phyloP scores from a whole-genome alignment of 352 stramenopile species.

The Globisporangium ultimum region DNA sequence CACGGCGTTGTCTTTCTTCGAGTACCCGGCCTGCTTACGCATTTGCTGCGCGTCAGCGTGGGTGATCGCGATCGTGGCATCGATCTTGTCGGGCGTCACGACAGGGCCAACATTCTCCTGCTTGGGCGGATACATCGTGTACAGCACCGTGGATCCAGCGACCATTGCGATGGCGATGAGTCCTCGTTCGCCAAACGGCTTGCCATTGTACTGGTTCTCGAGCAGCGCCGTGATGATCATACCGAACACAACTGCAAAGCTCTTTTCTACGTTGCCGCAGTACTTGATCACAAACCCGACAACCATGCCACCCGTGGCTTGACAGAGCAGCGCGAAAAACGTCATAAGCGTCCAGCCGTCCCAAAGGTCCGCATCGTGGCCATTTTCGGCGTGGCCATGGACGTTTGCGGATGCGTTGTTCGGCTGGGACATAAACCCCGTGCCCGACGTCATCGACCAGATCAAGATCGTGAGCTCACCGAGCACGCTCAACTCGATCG shows the following conservation, averaged over 20 bases:
- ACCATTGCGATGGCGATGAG: conserved; percentile 62
- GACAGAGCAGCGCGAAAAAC: conserved; percentile 62
- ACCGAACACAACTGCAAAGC: conserved; percentile 74
- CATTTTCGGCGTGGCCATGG: conserved; percentile 10
- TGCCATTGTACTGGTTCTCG: conserved; percentile 67
- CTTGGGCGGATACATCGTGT: conserved; percentile 64
- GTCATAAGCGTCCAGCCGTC: conserved; percentile 67
- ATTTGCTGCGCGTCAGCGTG: neutral
- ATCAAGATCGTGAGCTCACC: conserved; percentile 55
- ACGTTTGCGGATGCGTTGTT: conserved; percentile 11
- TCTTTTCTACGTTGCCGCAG: conserved; percentile 84
- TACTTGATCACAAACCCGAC: conserved; percentile 86
- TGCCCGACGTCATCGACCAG: conserved; percentile 35
- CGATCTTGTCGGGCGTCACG: conserved; percentile 12
- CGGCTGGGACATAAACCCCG: conserved; percentile 14
- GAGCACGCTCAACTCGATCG: conserved; percentile 73
- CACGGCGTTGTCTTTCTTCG: conserved; percentile 37
- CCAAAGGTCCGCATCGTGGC: conserved; percentile 35
- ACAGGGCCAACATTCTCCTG: conserved; percentile 16
- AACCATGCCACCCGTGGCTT: conserved; percentile 64
- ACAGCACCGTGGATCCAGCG: conserved; percentile 56
- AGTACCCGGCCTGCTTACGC: conserved; percentile 14
- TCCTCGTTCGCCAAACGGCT: conserved; percentile 58
- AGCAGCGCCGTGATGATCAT: conserved; percentile 78
- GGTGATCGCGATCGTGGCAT: conserved; percentile 12